These are phyloP conservation scores for Diplodia mutila DNA, from an alignment of 2,329 filamentous ascomycete species.

Conservation along the genomic window DNA sequence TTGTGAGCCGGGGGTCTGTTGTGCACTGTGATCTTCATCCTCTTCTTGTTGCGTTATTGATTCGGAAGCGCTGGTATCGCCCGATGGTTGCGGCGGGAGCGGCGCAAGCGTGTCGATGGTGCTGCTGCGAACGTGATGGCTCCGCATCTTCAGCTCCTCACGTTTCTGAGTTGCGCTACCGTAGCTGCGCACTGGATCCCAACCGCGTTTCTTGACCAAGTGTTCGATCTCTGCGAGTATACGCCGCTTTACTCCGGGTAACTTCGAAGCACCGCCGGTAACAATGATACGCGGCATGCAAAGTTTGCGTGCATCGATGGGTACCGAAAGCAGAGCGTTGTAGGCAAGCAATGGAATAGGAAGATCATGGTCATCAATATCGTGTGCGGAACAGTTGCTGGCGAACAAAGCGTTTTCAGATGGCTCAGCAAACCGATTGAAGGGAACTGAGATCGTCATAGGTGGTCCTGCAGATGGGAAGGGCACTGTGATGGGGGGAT, in stretches of 20 bases:
- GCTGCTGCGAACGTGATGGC: conserved; percentile 24
- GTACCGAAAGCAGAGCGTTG: conserved; percentile 71
- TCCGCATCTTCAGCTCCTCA: conserved; percentile 19
- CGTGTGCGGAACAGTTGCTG: conserved; percentile 53
- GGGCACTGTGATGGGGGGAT: conserved; percentile 42
- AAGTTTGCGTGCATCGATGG: conserved; percentile 77
- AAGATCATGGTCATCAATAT: conserved; percentile 85
- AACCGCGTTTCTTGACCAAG: conserved; percentile 71
- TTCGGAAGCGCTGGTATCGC: neutral
- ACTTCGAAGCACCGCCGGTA: conserved; percentile 76
- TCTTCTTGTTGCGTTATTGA: conserved; percentile 8
- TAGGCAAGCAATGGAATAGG: conserved; percentile 79
- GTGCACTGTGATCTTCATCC: conserved; percentile 2
- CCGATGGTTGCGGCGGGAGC: neutral
- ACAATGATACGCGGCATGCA: conserved; percentile 92
- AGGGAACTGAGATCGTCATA: conserved; percentile 66
- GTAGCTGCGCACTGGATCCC: conserved; percentile 76
- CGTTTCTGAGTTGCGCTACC: conserved; percentile 55
- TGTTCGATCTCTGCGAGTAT: conserved; percentile 74
- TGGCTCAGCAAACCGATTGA: conserved; percentile 71
- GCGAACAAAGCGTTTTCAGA: conserved; percentile 77
- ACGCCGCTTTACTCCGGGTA: conserved; percentile 78
- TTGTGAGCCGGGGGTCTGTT: neutral
- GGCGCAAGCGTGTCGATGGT: conserved; percentile 20
- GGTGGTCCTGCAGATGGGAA: conserved; percentile 44